These are phyloP conservation scores for Podospora tetraspora DNA, from an alignment of 495 filamentous ascomycete species.

Conservation along the genomic window DNA sequence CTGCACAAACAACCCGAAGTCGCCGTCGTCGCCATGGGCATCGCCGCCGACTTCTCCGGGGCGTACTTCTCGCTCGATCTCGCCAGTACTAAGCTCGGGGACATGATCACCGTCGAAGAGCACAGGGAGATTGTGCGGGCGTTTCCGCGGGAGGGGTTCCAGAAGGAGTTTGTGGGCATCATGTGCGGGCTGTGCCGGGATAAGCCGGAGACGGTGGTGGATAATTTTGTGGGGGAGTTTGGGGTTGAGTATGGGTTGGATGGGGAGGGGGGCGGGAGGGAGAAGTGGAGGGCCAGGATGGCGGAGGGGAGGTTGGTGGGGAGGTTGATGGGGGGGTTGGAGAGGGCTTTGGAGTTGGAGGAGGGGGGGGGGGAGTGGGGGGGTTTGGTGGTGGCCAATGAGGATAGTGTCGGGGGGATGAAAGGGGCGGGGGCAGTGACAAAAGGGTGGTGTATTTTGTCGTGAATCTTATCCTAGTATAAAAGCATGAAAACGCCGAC, in stretches of 20 bases:
- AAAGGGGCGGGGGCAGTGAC: background rate
- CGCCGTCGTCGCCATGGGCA: background rate
- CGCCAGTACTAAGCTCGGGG: too few species aligned
- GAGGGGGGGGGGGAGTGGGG: background rate
- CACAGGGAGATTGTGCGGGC: conserved; percentile 1
- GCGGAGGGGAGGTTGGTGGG: background rate
- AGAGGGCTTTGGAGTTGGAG: background rate
- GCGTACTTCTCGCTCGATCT: background rate
- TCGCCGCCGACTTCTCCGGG: background rate
- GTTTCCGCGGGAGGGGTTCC: conserved; percentile 3
- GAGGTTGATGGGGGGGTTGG: background rate
- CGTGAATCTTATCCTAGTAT: background rate
- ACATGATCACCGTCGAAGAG: background rate
- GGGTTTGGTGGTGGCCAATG: too few species aligned
- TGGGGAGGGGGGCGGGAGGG: background rate
- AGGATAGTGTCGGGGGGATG: too few species aligned
- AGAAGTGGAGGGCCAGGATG: background rate
- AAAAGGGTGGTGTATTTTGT: background rate
- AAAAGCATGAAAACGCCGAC: background rate
- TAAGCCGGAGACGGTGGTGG: background rate
- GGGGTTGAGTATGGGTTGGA: background rate
- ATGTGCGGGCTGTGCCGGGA: background rate
- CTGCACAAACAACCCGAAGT: background rate
- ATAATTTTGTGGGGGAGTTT: conserved; percentile 7
- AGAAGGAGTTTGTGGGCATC: background rate